Evolutionary conservation across 2,329 filamentous ascomycete genomes (phyloP), one percentile per base, ranked within the genome.

Genomic region (Teratosphaeria destructans): DNA sequence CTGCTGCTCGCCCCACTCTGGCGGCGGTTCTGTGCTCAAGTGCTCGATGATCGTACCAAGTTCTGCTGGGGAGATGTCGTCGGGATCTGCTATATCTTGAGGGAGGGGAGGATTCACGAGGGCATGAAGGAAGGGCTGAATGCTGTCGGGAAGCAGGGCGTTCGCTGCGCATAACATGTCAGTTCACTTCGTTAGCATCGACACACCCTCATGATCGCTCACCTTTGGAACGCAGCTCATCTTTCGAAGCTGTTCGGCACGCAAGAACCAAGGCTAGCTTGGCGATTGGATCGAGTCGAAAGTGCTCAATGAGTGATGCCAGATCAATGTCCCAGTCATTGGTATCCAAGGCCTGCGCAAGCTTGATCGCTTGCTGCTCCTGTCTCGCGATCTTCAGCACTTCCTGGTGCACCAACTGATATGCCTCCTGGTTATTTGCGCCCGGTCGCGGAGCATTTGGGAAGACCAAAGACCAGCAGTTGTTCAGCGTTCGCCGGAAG

Each of bases 321-420:
- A 99, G 82, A 72, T 99, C 93, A 69, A 99, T 96, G 72, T 97
- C 93, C 60, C 91, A 88, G 67, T 99, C 93, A 68, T 94, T 91
- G 66, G 86, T 87, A 74, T 96, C 92, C 71, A 99, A 88, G 23
- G 92, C 89, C 73, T 97, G 92, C 62, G 93, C 92, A 71, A 99
- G 95, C 76, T 90, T 95, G 67, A 85, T 83, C 56, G 92, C 89
- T 77, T 96, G 90, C 60, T 91, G 85, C 57, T 85, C 81, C 73
- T 95, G 89, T 63, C 85, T 84, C 56, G 86, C 82, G 65, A 96
- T 85, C 78, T 96, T 95, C 69, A 87, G 83, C 81, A 97, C 86
- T 78, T 97, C 93, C 64, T 83, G 82, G 19, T 85, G 83, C 55
- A 99, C 81, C 59, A 97, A 81, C 62, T 87, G 86, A 73, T 96